Conservation (phyloP, 202 grass and related monocot genomes). For the Setaria viridis region DNA sequence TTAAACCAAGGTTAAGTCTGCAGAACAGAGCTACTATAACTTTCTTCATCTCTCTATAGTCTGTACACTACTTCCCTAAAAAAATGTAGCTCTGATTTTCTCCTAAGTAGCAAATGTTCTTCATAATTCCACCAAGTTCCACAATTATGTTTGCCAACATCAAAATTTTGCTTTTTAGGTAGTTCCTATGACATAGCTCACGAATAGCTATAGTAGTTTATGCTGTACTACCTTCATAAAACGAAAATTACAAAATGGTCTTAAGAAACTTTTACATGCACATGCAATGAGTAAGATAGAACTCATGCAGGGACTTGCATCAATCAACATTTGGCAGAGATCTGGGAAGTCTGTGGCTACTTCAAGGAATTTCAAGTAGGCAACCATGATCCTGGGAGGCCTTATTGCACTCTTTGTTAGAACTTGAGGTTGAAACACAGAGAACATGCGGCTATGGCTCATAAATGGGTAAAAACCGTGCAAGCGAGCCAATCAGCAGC, state of each 20-base stretch:
- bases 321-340: neutral
- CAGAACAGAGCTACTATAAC: neutral
- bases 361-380: neutral
- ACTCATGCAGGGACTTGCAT: too few species aligned
- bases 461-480: neutral
- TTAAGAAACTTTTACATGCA: neutral
- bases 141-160: neutral
- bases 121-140: constrained; percentile 18
- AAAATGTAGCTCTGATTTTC: neutral
- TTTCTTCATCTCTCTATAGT: neutral
- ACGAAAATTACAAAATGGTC: neutral
- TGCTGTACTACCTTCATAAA: neutral
- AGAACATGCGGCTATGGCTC: neutral
- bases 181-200: neutral
- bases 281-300: too few species aligned
- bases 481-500: neutral
- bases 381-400: neutral
- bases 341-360: neutral
- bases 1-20: constrained; percentile 33
- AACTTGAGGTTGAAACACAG: neutral
- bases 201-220: neutral
- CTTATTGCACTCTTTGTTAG: neutral
- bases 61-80: neutral
- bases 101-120: neutral
- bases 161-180: neutral